A percentile compares a stretch with the other conserved stretches of the same genome.
phyloP scores from a whole-genome alignment of 2,329 filamentous ascomycete species.

The Colletotrichum orchidophilum region DNA sequence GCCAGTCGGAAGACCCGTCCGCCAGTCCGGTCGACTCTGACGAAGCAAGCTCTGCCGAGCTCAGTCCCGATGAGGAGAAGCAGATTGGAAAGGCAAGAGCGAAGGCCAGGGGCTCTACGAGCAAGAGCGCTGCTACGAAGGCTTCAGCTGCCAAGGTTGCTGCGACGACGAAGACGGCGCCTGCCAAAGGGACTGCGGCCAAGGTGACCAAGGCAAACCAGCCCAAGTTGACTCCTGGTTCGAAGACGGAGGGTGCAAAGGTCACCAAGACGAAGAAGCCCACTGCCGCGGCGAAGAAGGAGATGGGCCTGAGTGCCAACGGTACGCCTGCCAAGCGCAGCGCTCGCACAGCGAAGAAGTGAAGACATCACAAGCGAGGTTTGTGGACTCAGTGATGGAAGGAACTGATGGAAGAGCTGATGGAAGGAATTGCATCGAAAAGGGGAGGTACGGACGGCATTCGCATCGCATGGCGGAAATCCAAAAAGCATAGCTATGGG shows the following conservation, averaged over 20 bases:
- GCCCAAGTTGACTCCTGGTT: not conserved
- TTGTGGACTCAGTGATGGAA: not conserved
- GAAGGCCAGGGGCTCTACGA: not conserved
- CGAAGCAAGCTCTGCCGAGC: not conserved
- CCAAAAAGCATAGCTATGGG: not conserved
- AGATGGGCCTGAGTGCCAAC: slow-evolving; percentile 19
- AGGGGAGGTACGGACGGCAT: not conserved
- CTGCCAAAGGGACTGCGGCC: not conserved
- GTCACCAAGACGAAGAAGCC: slow-evolving; percentile 37
- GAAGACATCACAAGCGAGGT: not conserved
- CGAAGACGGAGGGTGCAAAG: slow-evolving; percentile 45
- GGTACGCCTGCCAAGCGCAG: slow-evolving; percentile 30
- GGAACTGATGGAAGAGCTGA: not conserved
- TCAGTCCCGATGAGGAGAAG: slow-evolving; percentile 13
- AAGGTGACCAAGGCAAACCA: slow-evolving; percentile 16
- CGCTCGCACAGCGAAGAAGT: slow-evolving; percentile 17
- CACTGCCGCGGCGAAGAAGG: slow-evolving; percentile 27
- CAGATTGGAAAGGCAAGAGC: slow-evolving; percentile 19
- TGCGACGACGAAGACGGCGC: not conserved
- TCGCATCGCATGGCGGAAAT: not conserved
- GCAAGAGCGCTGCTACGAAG: not conserved
- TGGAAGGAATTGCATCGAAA: not conserved
- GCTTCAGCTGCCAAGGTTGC: not conserved
- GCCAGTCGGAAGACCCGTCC: slow-evolving; percentile 11
- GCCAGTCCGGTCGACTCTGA: not conserved